Evolutionary conservation across 352 stramenopile genomes (phyloP).

Genomic region (Phytophthora sp.): DNA sequence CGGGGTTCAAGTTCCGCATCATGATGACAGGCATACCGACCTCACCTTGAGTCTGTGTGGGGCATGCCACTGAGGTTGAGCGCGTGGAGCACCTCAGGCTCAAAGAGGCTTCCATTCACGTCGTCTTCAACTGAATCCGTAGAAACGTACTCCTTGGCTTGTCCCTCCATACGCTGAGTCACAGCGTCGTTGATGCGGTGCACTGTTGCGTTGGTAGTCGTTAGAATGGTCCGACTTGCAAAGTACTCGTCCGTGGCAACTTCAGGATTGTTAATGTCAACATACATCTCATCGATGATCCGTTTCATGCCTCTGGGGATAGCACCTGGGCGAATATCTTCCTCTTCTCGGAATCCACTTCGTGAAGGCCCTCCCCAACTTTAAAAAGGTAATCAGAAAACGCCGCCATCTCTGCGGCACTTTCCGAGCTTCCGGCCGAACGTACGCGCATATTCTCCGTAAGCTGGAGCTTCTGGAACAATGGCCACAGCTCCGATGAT

Average conservation of each 20-base stretch:
- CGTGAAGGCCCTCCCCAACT: slow-evolving; percentile 10
- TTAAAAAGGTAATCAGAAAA: not conserved
- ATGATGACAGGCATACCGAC: slow-evolving; percentile 27
- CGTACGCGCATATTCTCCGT: slow-evolving; percentile 11
- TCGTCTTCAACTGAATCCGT: slow-evolving; percentile 32
- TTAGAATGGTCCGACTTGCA: not conserved
- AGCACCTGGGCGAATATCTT: not conserved
- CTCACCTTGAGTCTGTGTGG: slow-evolving; percentile 31
- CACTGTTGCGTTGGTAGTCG: not conserved
- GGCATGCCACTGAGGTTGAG: slow-evolving; percentile 28
- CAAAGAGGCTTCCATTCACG: slow-evolving; percentile 24
- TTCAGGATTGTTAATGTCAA: not conserved
- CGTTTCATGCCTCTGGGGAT: not conserved
- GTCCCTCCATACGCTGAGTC: not conserved
- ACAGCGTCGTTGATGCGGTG: not conserved
- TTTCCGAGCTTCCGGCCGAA: not conserved
- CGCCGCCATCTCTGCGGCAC: not conserved
- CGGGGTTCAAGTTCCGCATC: slow-evolving; percentile 33
- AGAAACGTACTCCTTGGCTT: slow-evolving; percentile 1
- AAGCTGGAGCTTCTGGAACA: slow-evolving; percentile 1
- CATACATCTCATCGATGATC: not conserved
- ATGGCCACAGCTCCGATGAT: not conserved
- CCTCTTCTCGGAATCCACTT: not conserved
- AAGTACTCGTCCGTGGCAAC: not conserved
- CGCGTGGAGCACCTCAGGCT: slow-evolving; percentile 17